A percentile compares a stretch with the other conserved stretches of the same genome.
phyloP scores from a whole-genome alignment of 2,329 filamentous ascomycete species.

The Fusarium nisikadoi region DNA sequence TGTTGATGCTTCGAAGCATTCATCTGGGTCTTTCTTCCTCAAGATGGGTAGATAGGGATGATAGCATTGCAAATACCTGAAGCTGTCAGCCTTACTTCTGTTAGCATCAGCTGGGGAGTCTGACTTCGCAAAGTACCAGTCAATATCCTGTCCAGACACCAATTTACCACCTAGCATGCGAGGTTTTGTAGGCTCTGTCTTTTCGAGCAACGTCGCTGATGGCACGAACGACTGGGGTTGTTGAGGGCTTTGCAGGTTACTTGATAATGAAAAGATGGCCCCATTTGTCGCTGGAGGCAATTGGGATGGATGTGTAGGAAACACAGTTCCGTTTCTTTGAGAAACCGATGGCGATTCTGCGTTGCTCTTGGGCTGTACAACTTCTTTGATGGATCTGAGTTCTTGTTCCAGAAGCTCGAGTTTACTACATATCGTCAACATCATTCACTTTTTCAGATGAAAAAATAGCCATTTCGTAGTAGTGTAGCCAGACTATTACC shows the following conservation, averaged over 20 bases:
- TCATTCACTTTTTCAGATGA: conserved; percentile 20
- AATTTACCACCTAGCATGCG: conserved; percentile 59
- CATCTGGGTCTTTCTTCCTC: conserved; percentile 60
- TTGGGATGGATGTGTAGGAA: conserved; percentile 32
- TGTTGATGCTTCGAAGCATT: conserved; percentile 59
- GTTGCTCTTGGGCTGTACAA: conserved; percentile 51
- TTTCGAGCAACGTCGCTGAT: conserved; percentile 20
- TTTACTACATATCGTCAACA: conserved; percentile 53
- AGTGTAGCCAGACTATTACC: conserved; percentile 44
- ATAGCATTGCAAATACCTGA: conserved; percentile 62
- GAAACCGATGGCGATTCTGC: conserved; percentile 44
- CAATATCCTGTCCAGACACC: conserved; percentile 63
- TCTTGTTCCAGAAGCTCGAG: conserved; percentile 66
- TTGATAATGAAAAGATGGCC: conserved; percentile 13
- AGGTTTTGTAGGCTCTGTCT: conserved; percentile 49
- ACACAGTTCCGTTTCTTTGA: conserved; percentile 38
- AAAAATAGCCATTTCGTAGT: background rate
- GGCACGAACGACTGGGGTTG: conserved; percentile 8
- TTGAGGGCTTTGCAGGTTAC: conserved; percentile 3
- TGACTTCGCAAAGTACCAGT: conserved; percentile 66
- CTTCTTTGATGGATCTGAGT: conserved; percentile 65
- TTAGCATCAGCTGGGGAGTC: background rate
- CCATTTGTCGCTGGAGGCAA: conserved; percentile 14
- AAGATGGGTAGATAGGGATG: conserved; percentile 65
- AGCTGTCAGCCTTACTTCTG: background rate